Percentiles rank a stretch among this genome's conserved stretches.
phyloP scores from a whole-genome alignment of 1,139 yeast genomes.

The Tardiomyces digboiensis region DNA sequence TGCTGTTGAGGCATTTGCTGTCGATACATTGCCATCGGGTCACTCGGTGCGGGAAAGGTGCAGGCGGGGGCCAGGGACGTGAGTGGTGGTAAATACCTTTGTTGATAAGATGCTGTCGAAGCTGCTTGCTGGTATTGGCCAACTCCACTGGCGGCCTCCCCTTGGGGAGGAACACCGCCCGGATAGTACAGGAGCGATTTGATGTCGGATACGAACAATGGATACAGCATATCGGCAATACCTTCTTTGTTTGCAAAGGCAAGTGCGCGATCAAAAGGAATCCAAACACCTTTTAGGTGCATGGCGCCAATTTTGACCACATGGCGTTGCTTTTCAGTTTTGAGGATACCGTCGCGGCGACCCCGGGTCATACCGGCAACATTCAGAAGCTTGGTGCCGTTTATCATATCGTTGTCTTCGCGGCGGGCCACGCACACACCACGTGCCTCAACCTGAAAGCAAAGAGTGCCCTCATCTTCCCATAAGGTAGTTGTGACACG shows the following conservation, averaged over 20 bases:
- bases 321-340: conserved; percentile 74
- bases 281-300: conserved; percentile 97
- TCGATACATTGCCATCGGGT: background rate
- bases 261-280: conserved; percentile 84
- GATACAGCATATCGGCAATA: conserved; percentile 72
- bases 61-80: too few relatives aligned
- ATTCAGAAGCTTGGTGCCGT: conserved; percentile 84
- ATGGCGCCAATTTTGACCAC: conserved; percentile 92
- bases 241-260: conserved; percentile 83
- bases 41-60: too few relatives aligned
- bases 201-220: conserved; percentile 79
- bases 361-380: conserved; percentile 94
- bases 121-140: too few relatives aligned
- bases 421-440: conserved; percentile 84
- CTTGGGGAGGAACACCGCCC: background rate
- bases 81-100: too few relatives aligned
- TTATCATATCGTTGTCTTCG: conserved; percentile 85
- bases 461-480: conserved; percentile 90
- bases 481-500: conserved; percentile 88
- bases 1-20: background rate
- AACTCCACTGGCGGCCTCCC: background rate
- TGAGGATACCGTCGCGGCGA: conserved; percentile 86
- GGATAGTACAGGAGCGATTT: conserved; percentile 24
- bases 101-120: too few relatives aligned
- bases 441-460: conserved; percentile 89